Conservation (phyloP, 371 early-diverging fungal species). For the Mucor indicus region DNA sequence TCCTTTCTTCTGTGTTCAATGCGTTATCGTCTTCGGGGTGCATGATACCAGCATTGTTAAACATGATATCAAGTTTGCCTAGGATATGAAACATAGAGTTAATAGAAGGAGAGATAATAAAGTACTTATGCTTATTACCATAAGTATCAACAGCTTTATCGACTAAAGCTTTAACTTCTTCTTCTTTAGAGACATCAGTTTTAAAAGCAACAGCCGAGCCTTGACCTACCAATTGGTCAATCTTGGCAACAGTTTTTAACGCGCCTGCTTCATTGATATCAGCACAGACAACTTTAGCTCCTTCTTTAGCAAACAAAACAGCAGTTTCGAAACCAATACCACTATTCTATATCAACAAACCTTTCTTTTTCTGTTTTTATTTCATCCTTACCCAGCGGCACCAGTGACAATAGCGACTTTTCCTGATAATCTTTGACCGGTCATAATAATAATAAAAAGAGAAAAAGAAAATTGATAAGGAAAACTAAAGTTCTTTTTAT, state of each 20-base stretch:
- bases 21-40: constrained; percentile 85
- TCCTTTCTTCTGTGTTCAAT: constrained; percentile 69
- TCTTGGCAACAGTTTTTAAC: constrained; percentile 47
- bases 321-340: constrained; percentile 82
- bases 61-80: constrained; percentile 78
- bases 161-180: constrained; percentile 68
- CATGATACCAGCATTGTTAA: constrained; percentile 94
- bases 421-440: constrained; percentile 37
- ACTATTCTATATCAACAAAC: constrained; percentile 30
- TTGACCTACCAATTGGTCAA: constrained; percentile 32
- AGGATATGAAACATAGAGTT: no score
- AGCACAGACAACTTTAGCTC: constrained; percentile 76
- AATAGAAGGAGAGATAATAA: constrained; percentile 1
- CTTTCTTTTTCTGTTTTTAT: not conserved
- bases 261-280: constrained; percentile 71
- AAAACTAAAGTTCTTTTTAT: no score
- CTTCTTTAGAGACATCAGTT: constrained; percentile 75
- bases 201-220: constrained; percentile 46
- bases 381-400: constrained; percentile 64
- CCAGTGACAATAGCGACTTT: constrained; percentile 91
- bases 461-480: not conserved
- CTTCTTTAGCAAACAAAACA: constrained; percentile 78
- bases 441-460: constrained; percentile 3
- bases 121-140: constrained; percentile 41
- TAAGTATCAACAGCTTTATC: constrained; percentile 63